A percentile compares a stretch with the other conserved stretches of the same genome.
phyloP scores from a whole-genome alignment of 331 rosid species.

The Dryas integrifolia region DNA sequence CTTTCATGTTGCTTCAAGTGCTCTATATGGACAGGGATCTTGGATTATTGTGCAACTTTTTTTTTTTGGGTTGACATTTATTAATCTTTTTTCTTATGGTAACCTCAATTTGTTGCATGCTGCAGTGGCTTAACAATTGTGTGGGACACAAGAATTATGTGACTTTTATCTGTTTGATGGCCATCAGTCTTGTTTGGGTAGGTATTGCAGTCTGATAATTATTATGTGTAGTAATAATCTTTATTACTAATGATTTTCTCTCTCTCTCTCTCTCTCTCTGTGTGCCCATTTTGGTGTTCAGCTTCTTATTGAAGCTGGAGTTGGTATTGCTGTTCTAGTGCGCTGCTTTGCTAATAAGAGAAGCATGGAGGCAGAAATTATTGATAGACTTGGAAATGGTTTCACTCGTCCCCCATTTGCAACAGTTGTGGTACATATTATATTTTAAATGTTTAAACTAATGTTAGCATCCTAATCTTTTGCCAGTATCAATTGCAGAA shows the following conservation, averaged over 20 bases:
- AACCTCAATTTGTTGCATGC: slow-evolving; percentile 35
- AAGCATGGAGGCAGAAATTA: slow-evolving; percentile 85
- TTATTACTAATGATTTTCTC: slow-evolving; percentile 21
- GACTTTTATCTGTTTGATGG: slow-evolving; percentile 91
- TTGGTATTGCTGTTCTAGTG: slow-evolving; percentile 83
- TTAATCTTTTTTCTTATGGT: slow-evolving; percentile 23
- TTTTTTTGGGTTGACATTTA: slow-evolving; percentile 23
- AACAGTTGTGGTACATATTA: slow-evolving; percentile 68
- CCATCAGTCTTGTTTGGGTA: slow-evolving; percentile 87
- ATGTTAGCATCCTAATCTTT: slow-evolving; percentile 16
- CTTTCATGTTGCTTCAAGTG: neutral
- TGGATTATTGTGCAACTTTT: slow-evolving; percentile 23
- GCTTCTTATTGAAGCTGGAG: slow-evolving; percentile 94
- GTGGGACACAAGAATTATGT: slow-evolving; percentile 89
- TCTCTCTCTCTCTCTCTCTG: slow-evolving; percentile 9
- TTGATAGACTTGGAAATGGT: slow-evolving; percentile 95
- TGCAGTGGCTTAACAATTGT: slow-evolving; percentile 99
- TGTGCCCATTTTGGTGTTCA: slow-evolving; percentile 35
- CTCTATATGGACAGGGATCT: slow-evolving; percentile 13
- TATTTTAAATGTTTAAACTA: slow-evolving; percentile 18
- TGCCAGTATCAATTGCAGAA: slow-evolving; percentile 13
- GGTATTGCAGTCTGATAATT: slow-evolving; percentile 27
- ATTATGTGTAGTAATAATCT: slow-evolving; percentile 2
- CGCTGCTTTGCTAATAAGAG: slow-evolving; percentile 85
- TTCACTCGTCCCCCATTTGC: slow-evolving; percentile 94